phyloP scores from a whole-genome alignment of 2,329 filamentous ascomycete species.

The Dactylonectria macrodidyma region DNA sequence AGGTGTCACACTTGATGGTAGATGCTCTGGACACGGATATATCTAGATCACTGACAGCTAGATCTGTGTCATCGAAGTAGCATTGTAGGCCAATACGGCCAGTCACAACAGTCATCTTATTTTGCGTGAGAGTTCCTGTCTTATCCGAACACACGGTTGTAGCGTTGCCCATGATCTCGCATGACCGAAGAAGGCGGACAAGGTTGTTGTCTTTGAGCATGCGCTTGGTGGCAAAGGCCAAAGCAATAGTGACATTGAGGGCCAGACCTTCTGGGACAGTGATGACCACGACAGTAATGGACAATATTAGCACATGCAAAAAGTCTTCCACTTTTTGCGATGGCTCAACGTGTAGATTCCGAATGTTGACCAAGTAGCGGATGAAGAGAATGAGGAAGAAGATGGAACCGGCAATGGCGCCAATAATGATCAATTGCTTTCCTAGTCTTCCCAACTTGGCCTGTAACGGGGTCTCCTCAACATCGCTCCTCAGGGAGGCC shows the following conservation, averaged over 20 bases:
- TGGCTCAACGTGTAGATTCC: slow-evolving; percentile 56
- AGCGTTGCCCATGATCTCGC: slow-evolving; percentile 76
- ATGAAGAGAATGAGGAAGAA: slow-evolving; percentile 61
- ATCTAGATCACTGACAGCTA: slow-evolving; percentile 36
- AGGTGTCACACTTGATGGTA: slow-evolving; percentile 46
- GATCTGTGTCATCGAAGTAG: slow-evolving; percentile 55
- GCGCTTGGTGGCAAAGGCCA: slow-evolving; percentile 74
- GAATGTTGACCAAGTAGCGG: slow-evolving; percentile 54
- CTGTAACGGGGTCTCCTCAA: slow-evolving; percentile 84
- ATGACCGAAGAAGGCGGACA: slow-evolving; percentile 71
- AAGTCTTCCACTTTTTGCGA: slow-evolving; percentile 70
- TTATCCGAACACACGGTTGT: slow-evolving; percentile 77
- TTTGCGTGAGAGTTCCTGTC: slow-evolving; percentile 76
- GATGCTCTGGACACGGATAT: slow-evolving; percentile 40
- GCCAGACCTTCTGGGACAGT: slow-evolving; percentile 74
- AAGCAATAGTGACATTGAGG: slow-evolving; percentile 72
- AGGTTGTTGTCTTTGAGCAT: slow-evolving; percentile 76
- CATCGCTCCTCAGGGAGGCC: slow-evolving; percentile 83
- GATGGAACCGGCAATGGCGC: slow-evolving; percentile 56
- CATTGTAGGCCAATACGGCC: slow-evolving; percentile 65
- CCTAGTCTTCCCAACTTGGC: slow-evolving; percentile 83
- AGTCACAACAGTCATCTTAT: slow-evolving; percentile 73
- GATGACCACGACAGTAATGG: slow-evolving; percentile 72
- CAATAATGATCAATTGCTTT: slow-evolving; percentile 75
- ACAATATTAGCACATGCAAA: slow-evolving; percentile 70